A percentile compares a stretch with the other conserved stretches of the same genome.
Conservation (phyloP, 2,329 filamentous ascomycete species). For the Dactylellina leptospora region DNA sequence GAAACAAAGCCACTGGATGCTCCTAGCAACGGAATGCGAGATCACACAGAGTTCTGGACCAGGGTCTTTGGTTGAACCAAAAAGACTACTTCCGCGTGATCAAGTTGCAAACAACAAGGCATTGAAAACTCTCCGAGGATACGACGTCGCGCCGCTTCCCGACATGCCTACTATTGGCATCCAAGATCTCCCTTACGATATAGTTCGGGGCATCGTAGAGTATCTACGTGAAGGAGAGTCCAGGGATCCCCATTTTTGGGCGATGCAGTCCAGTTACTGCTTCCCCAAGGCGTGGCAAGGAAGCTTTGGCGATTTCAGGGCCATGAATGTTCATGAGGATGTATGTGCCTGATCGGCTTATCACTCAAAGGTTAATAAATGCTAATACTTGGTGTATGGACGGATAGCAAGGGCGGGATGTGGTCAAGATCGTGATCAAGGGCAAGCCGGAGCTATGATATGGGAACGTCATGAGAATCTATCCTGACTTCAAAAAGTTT, state of each 20-base stretch:
- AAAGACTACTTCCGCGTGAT: constrained; percentile 21
- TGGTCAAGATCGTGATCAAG: no score
- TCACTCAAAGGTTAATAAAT: no score
- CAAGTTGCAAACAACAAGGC: constrained; percentile 4
- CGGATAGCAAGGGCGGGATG: no score
- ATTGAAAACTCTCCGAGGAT: constrained; percentile 29
- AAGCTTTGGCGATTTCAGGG: constrained; percentile 43
- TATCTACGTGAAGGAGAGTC: constrained; percentile 27
- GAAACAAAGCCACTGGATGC: constrained; percentile 45
- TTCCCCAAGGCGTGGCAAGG: constrained; percentile 50
- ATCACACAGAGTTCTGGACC: constrained; percentile 21
- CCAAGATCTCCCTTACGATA: constrained; percentile 33
- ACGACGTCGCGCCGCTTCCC: constrained; percentile 25
- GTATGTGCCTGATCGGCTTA: neutral
- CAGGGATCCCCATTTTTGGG: constrained; percentile 49
- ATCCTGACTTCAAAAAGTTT: no score
- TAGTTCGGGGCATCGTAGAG: constrained; percentile 37
- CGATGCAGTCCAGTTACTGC: constrained; percentile 47
- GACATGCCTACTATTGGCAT: constrained; percentile 15
- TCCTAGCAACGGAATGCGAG: constrained; percentile 44
- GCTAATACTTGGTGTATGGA: no score
- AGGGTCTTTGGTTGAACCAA: constrained; percentile 18
- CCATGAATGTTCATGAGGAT: constrained; percentile 51
- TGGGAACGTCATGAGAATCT: no score
- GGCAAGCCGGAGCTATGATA: no score